Evolutionary conservation across 148 eudicot genomes (phyloP).

Genomic region (Fagopyrum tataricum): DNA sequence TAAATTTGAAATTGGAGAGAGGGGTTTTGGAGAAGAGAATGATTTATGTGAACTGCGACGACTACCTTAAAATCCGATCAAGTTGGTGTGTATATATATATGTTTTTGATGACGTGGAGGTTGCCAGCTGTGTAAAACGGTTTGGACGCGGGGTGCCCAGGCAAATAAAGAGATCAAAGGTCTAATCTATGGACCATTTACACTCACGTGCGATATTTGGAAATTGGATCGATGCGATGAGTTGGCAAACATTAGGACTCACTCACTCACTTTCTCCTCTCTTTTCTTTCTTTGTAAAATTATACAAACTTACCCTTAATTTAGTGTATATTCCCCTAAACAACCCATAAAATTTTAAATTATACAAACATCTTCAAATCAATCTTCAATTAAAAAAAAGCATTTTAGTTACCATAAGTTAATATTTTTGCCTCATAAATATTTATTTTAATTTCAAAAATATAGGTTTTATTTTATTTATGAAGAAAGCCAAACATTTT

Average conservation of each 20-base stretch:
- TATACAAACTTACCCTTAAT: too few relatives aligned
- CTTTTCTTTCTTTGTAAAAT: neutral
- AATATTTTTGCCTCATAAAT: too few relatives aligned
- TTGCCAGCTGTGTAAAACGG: neutral
- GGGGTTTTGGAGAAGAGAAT: neutral
- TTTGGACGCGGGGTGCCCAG: neutral
- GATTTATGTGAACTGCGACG: neutral
- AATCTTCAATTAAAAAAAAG: too few relatives aligned
- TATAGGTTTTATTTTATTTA: too few relatives aligned
- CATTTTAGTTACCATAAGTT: too few relatives aligned
- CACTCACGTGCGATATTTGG: conserved; percentile 10
- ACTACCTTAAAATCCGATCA: neutral
- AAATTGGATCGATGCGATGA: neutral
- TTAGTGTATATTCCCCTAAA: too few relatives aligned
- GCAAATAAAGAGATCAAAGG: neutral
- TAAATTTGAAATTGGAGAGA: neutral
- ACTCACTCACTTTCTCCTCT: neutral
- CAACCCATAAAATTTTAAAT: too few relatives aligned
- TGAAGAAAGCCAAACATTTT: too few relatives aligned
- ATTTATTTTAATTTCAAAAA: too few relatives aligned
- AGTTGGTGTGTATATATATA: neutral
- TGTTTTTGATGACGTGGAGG: neutral
- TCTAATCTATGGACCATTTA: too few relatives aligned
- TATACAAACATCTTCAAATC: too few relatives aligned
- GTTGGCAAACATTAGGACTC: neutral